Evolutionary conservation across 148 eudicot species (phyloP).

Genomic region (Tetragonia tetragonoides): DNA sequence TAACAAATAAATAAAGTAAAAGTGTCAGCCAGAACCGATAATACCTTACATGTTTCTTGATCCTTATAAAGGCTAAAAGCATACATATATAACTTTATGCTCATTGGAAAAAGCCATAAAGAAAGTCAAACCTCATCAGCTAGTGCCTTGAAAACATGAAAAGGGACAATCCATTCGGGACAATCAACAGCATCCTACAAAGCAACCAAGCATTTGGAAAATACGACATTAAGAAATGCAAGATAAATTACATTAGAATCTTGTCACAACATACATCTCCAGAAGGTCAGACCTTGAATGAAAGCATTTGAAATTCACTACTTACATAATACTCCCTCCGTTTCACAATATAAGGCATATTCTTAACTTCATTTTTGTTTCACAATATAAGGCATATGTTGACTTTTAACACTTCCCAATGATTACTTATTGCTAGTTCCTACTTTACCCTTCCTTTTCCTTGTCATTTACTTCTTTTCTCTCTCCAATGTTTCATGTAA

Average conservation of each 20-base stretch:
- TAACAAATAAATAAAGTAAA: no score
- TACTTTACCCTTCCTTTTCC: no score
- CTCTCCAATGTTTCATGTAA: no score
- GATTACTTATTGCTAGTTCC: no score
- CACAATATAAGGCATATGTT: no score
- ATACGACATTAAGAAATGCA: background rate
- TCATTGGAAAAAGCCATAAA: slow-evolving; percentile 1
- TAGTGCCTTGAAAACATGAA: slow-evolving; percentile 75
- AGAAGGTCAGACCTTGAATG: background rate
- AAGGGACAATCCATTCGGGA: slow-evolving; percentile 98
- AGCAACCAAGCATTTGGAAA: slow-evolving; percentile 4
- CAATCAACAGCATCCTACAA: slow-evolving; percentile 98
- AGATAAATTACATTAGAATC: background rate
- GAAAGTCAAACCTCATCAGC: slow-evolving; percentile 74
- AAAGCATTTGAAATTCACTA: background rate
- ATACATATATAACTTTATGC: background rate
- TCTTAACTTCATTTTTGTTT: no score
- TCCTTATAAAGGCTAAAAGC: background rate
- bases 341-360: no score
- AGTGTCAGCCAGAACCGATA: no score
- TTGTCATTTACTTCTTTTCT: no score
- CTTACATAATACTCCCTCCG: background rate
- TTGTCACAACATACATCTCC: background rate
- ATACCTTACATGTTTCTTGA: background rate
- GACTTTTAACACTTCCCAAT: no score